These are phyloP conservation scores for Plasmodium adleri DNA, from an alignment of 169 alveolate species.

Conservation along the genomic window DNA sequence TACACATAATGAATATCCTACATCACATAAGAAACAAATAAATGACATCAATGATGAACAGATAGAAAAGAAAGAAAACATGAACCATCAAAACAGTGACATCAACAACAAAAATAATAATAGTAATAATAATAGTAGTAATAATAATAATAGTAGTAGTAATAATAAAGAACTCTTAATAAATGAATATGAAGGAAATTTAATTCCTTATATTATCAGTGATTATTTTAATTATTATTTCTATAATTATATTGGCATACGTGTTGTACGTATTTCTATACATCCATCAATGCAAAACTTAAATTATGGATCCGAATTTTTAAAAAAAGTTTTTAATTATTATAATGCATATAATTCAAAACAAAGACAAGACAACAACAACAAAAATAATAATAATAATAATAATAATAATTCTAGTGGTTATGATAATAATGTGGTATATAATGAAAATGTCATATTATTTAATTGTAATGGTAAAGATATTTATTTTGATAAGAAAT, in stretches of 20 bases:
- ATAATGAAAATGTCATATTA: conserved; percentile 28
- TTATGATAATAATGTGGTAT: too few species aligned
- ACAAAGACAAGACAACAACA: conserved; percentile 13
- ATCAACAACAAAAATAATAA: neutral
- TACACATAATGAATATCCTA: neutral
- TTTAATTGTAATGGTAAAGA: conserved; percentile 27
- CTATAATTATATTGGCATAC: conserved; percentile 80
- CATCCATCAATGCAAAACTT: conserved; percentile 97
- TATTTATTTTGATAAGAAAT: conserved; percentile 79
- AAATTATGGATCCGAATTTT: conserved; percentile 98
- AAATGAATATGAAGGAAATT: conserved; percentile 99
- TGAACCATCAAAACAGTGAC: neutral
- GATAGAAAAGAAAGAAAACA: neutral
- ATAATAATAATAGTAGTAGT: conserved; percentile 84
- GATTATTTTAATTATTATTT: conserved; percentile 89
- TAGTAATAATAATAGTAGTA: conserved; percentile 82
- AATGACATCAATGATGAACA: neutral
- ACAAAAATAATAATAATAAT: too few species aligned
- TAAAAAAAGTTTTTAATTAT: conserved; percentile 79
- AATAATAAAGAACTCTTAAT: conserved; percentile 95
- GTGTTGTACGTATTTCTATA: conserved; percentile 99
- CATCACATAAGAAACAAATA: neutral
- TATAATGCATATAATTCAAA: conserved; percentile 69
- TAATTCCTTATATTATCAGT: conserved; percentile 95
- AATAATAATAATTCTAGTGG: too few species aligned